A percentile compares a stretch with the other conserved stretches of the same genome.
Conservation (phyloP, 2,329 filamentous ascomycete genomes). For the Orbilia quercus region DNA sequence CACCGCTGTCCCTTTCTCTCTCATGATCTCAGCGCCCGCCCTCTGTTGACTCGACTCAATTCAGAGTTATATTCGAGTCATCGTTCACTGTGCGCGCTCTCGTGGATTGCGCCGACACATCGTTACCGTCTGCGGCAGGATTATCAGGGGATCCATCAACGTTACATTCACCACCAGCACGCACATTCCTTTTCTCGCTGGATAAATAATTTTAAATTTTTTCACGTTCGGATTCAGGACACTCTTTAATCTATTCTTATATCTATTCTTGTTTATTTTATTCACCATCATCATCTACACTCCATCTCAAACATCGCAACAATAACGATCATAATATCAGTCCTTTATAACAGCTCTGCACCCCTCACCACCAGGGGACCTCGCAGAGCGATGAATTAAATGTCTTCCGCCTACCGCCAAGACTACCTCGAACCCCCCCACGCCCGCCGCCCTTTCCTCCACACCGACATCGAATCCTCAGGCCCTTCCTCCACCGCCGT, state of each 20-base stretch:
- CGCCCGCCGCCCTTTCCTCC: slow-evolving; percentile 50
- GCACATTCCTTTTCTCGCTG: slow-evolving; percentile 6
- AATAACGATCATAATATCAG: neutral
- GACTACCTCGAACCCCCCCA: slow-evolving; percentile 53
- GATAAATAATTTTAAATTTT: neutral
- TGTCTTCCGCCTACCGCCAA: slow-evolving; percentile 53
- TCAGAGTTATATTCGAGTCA: neutral
- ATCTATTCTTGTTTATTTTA: neutral
- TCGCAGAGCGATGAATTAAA: slow-evolving; percentile 48
- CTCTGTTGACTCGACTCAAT: neutral
- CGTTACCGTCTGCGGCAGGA: slow-evolving; percentile 1
- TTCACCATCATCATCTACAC: neutral
- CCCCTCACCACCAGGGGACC: neutral
- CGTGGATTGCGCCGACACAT: neutral
- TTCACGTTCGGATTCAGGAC: neutral
- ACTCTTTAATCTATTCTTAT: neutral
- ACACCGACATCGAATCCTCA: slow-evolving; percentile 37
- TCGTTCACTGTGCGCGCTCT: neutral
- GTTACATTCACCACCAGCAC: slow-evolving; percentile 24
- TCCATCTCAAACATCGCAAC: too few species aligned
- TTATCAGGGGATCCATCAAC: slow-evolving; percentile 43
- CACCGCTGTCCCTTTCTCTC: slow-evolving; percentile 3
- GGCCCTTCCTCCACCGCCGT: slow-evolving; percentile 38
- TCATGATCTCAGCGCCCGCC: too few species aligned
- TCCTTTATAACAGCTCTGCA: neutral